Evolutionary conservation across 1,284 basidiomycete species (phyloP).

Genomic region (Ceratobasidium sp.): DNA sequence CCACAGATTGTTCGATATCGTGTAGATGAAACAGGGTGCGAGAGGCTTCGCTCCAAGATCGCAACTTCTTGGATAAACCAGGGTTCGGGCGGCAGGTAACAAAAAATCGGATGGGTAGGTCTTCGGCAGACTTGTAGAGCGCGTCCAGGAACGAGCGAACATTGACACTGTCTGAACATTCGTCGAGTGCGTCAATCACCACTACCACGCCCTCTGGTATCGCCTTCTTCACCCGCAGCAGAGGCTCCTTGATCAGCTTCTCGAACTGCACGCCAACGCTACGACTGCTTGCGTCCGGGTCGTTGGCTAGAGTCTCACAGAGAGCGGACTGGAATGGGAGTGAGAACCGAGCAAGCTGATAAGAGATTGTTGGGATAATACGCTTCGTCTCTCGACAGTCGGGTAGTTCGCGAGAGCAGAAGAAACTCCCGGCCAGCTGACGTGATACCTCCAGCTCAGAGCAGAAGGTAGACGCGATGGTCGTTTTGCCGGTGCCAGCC

Average conservation of each 20-base stretch:
- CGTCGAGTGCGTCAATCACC: constrained; percentile 24
- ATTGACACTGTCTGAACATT: neutral
- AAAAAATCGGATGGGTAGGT: constrained; percentile 2
- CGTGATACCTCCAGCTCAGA: constrained; percentile 8
- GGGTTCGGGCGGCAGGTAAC: constrained; percentile 42
- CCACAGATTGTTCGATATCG: constrained; percentile 40
- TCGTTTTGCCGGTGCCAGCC: too few species aligned
- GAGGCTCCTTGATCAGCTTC: too few species aligned
- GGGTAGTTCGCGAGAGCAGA: constrained; percentile 9
- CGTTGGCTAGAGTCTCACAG: too few species aligned
- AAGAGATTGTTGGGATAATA: constrained; percentile 17
- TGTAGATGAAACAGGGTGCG: too few species aligned
- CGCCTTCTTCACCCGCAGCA: too few species aligned
- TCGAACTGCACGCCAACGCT: too few species aligned
- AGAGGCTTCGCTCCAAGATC: neutral
- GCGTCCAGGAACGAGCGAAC: too few species aligned
- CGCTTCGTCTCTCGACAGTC: too few species aligned
- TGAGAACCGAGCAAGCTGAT: constrained; percentile 15
- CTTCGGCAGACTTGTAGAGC: neutral
- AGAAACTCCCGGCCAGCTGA: constrained; percentile 4
- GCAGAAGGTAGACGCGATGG: constrained; percentile 52
- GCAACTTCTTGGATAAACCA: neutral
- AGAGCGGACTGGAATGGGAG: neutral
- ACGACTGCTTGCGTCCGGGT: too few species aligned
- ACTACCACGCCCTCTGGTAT: neutral